Base-by-base conservation (phyloP, 1,139 yeast genomes). In the Hansenula lynferdii region DNA sequence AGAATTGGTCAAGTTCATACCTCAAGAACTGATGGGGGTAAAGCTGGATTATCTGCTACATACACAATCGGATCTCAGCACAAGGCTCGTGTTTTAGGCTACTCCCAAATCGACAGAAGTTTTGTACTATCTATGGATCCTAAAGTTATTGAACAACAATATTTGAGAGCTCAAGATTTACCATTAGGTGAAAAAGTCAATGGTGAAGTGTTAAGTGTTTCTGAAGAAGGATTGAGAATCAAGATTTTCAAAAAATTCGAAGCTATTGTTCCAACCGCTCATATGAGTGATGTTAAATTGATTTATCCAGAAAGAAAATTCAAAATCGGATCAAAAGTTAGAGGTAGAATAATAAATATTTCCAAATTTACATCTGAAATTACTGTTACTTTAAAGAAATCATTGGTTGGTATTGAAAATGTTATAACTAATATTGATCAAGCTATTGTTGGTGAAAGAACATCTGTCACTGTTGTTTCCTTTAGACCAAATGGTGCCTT, bases 241-340 rank as follows among this genome's bases (percentile, higher is more conserved):
- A 79, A 76, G 51, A 55, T 87, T 12, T 76, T 79, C 42, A 80
- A 78, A 36, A 60, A 61, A 38, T 83, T 86, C 49, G 80, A 75
- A 39, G 98, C 89, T 4, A 66, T 74, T 48, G 97, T 86, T 24
- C 85, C 89, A 17, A 69, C 79, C 22, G 58, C 68, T 28, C 96
- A 90, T 53, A 77, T 92, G 61, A 82, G 95, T 49, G 99, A 92
- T 60, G 74, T 85, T 43, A 83, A 80, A 56, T 69, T 92, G 47
- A 78, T 80, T 8, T 83, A 89, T 56, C 98, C 98, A 6, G 97
- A 92, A 62, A 77, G 92, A 66, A 86, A 89, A 57, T 92, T 80
- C 70, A 86, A 85, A 60, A 77, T 77, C 36, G 97, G 96, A 9
- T 67, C 82, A 36, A 84, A 80, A 50, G 85, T 85, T 28, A 84